These are phyloP conservation scores for Erodium chrysanthum DNA, from an alignment of 441 rosid genomes.

Conservation along the genomic window DNA sequence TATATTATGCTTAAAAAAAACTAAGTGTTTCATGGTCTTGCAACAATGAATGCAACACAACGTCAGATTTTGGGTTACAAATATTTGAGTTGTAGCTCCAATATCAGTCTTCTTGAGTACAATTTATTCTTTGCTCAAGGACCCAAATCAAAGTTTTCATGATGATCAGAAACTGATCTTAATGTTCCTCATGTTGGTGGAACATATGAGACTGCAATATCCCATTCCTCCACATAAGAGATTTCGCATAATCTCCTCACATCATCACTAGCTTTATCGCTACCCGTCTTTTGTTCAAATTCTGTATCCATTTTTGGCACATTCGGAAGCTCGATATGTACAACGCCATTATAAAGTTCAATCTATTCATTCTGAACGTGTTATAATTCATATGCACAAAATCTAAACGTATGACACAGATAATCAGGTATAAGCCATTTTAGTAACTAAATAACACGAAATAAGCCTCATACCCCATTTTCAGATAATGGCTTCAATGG, in stretches of 20 bases:
- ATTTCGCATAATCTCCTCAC: neutral
- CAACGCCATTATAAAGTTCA: neutral
- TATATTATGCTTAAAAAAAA: neutral
- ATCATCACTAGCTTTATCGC: neutral
- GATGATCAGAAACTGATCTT: neutral
- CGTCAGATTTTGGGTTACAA: neutral
- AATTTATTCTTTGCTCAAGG: neutral
- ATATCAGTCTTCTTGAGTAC: neutral
- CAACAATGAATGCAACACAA: neutral
- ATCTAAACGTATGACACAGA: neutral
- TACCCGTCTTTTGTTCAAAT: neutral
- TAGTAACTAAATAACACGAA: neutral
- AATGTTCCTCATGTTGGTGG: neutral
- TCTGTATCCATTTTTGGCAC: neutral
- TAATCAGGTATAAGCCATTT: neutral
- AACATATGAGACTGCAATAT: neutral
- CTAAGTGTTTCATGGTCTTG: neutral
- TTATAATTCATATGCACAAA: neutral
- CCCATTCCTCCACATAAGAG: neutral
- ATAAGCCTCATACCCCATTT: conserved; percentile 34
- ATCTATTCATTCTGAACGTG: neutral
- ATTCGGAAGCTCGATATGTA: neutral
- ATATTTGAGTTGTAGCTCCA: neutral
- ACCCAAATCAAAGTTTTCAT: neutral
- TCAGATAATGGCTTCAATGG: conserved; percentile 71